Evolutionary conservation across 2,329 filamentous ascomycete species (phyloP).

Genomic region (Pseudocercospora fijiensis): DNA sequence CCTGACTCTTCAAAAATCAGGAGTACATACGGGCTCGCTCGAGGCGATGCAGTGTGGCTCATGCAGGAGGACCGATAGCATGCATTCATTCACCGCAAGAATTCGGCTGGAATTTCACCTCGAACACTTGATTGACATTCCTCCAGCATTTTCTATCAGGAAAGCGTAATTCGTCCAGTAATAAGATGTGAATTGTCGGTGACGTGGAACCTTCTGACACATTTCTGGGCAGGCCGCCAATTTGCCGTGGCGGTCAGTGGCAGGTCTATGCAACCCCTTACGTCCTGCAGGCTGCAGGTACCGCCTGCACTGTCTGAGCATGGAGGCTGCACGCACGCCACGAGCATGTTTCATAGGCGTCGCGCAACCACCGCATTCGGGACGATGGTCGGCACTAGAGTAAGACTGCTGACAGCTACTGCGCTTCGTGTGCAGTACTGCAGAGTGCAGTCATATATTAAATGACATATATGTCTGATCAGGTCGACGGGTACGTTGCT

Average conservation of each 20-base stretch:
- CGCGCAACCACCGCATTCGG: background rate
- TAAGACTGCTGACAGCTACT: background rate
- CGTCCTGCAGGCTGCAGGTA: conserved; percentile 4
- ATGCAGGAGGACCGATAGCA: background rate
- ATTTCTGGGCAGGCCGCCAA: background rate
- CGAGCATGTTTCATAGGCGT: conserved; percentile 3
- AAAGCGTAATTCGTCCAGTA: background rate
- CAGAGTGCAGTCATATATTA: too few relatives aligned
- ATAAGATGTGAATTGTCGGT: background rate
- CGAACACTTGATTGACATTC: background rate
- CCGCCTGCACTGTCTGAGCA: background rate
- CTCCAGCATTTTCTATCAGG: background rate
- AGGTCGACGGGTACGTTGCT: conserved; percentile 1
- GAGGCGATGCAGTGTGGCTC: background rate
- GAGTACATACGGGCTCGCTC: too few relatives aligned
- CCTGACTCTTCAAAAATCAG: background rate
- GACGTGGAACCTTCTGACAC: background rate
- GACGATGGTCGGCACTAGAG: background rate
- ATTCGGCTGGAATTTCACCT: background rate
- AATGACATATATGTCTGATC: conserved; percentile 2
- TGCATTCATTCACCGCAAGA: background rate
- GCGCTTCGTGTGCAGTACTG: background rate
- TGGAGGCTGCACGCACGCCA: background rate
- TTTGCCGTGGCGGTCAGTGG: background rate
- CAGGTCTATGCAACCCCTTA: conserved; percentile 3